These are phyloP conservation scores for Tubosaeta brunneosetosa DNA, from an alignment of 768 basidiomycete species.

Conservation along the genomic window DNA sequence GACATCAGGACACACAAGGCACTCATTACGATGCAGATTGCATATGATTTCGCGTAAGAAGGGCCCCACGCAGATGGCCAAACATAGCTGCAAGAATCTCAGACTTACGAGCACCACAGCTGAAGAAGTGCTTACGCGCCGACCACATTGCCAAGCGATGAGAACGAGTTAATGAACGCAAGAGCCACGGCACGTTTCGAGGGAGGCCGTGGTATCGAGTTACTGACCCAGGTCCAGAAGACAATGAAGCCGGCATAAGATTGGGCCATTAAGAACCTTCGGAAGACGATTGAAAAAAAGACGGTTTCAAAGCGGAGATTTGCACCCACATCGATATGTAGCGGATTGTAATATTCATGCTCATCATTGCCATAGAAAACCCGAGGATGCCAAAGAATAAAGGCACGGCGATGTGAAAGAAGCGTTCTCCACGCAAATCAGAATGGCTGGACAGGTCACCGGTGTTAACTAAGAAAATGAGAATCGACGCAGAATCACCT, in stretches of 20 bases:
- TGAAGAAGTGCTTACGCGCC: conserved; percentile 57
- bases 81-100: conserved; percentile 42
- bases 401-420: conserved; percentile 55
- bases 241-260: conserved; percentile 69
- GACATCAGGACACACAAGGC: conserved; percentile 48
- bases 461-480: neutral
- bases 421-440: conserved; percentile 66
- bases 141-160: conserved; percentile 77
- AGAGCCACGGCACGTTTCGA: conserved; percentile 88
- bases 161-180: conserved; percentile 77
- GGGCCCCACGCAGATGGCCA: conserved; percentile 72
- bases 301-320: neutral
- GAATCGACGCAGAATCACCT: conserved; percentile 31
- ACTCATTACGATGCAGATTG: conserved; percentile 62
- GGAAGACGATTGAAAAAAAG: neutral
- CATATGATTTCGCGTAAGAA: conserved; percentile 64
- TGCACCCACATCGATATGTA: conserved; percentile 58
- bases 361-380: conserved; percentile 60
- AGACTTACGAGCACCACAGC: neutral
- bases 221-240: conserved; percentile 52
- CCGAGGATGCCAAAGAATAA: conserved; percentile 60
- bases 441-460: conserved; percentile 49
- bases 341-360: conserved; percentile 56
- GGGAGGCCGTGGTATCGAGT: conserved; percentile 67
- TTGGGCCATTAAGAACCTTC: conserved; percentile 73